A percentile compares a stretch with the other conserved stretches of the same genome.
These are phyloP conservation scores for Metschnikowia amazonensis DNA, from an alignment of 805 yeast species.

Conservation along the genomic window DNA sequence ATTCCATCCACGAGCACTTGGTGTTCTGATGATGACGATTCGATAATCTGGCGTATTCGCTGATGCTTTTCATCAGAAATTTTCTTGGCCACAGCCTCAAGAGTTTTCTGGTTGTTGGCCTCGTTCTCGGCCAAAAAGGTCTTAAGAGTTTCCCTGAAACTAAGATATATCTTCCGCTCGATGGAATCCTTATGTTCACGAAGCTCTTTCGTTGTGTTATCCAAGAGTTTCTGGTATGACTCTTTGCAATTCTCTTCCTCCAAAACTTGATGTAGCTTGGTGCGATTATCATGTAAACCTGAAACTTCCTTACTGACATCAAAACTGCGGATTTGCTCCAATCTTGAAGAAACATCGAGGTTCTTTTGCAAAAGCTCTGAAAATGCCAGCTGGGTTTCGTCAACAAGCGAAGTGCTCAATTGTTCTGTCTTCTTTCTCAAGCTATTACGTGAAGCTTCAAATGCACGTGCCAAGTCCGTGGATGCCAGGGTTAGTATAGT, in stretches of 20 bases:
- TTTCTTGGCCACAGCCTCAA: slow-evolving; percentile 2
- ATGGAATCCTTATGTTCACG: neutral
- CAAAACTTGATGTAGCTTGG: neutral
- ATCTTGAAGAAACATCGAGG: neutral
- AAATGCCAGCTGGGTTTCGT: neutral
- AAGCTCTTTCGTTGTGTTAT: neutral
- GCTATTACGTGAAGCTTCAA: neutral
- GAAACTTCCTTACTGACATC: neutral
- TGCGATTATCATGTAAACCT: neutral
- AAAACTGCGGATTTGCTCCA: neutral
- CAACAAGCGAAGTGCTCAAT: neutral
- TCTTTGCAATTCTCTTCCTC: neutral
- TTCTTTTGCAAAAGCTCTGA: neutral
- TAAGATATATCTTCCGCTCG: neutral
- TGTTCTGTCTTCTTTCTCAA: neutral
- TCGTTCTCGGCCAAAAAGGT: slow-evolving; percentile 4
- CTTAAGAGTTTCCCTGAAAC: neutral
- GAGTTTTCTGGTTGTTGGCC: neutral
- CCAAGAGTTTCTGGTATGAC: neutral
- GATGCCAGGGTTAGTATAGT: neutral
- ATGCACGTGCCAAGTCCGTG: neutral
- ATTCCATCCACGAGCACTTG: neutral
- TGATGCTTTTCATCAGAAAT: neutral
- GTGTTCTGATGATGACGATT: neutral
- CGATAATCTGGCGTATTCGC: neutral